Evolutionary conservation across 164 flowering plant genomes (phyloP).

Genomic region (Macadamia integrifolia): DNA sequence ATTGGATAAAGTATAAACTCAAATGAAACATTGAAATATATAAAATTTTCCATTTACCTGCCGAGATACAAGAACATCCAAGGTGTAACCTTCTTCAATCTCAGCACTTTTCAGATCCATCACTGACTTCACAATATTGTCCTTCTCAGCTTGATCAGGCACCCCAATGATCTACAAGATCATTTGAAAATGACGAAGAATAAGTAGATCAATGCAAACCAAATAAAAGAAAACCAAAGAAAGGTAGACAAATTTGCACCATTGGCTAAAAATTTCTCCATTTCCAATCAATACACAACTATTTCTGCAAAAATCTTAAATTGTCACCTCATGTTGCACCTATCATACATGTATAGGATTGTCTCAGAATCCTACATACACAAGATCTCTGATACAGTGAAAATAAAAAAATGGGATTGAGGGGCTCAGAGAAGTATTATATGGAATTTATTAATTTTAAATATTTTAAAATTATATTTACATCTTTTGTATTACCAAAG

Average conservation of each 20-base stretch:
- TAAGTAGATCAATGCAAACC: not conserved
- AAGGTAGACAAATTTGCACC: not conserved
- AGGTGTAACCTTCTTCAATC: constrained; percentile 86
- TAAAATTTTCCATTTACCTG: constrained; percentile 39
- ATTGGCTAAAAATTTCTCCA: not conserved
- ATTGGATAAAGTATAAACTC: not conserved
- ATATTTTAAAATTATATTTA: too few species aligned
- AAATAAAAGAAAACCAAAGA: not conserved
- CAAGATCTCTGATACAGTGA: too few species aligned
- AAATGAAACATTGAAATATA: too few species aligned
- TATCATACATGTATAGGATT: too few species aligned
- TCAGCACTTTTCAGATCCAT: constrained; percentile 65
- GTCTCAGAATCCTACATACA: too few species aligned
- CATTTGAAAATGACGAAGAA: not conserved
- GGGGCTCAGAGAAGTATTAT: too few species aligned
- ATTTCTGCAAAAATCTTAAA: not conserved
- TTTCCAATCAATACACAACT: not conserved
- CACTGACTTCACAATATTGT: constrained; percentile 87
- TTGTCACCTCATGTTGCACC: not conserved
- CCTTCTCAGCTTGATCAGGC: constrained; percentile 74
- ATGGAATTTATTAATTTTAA: too few species aligned
- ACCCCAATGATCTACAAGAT: constrained; percentile 75
- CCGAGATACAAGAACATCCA: constrained; percentile 66
- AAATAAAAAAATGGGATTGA: too few species aligned
- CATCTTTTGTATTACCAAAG: too few species aligned